Percentiles rank a stretch among this genome's conserved stretches.
These are phyloP conservation scores for Zygosaccharomyces bailii DNA, from an alignment of 805 yeast species.

Conservation along the genomic window DNA sequence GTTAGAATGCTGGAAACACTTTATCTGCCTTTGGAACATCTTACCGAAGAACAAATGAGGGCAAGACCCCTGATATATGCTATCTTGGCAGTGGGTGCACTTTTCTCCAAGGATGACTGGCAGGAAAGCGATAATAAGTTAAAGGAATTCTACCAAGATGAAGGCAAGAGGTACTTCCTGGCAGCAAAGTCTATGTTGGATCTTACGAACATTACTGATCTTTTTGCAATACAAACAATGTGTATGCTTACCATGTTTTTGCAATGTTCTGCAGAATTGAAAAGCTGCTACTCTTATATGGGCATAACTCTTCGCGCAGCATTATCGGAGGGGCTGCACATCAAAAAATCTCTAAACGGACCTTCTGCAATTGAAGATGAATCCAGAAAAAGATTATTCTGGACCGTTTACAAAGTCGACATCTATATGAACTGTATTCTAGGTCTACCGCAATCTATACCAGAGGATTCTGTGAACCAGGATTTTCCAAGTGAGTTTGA, in stretches of 20 bases:
- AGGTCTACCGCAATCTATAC: constrained; percentile 76
- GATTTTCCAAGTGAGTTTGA: constrained; percentile 80
- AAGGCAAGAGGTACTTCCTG: constrained; percentile 74
- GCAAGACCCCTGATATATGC: constrained; percentile 79
- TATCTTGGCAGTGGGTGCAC: constrained; percentile 81
- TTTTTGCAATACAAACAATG: constrained; percentile 76
- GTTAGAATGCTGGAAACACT: constrained; percentile 69
- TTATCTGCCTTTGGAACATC: constrained; percentile 55
- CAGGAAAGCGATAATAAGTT: constrained; percentile 33
- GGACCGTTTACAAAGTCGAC: constrained; percentile 90
- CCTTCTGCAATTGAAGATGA: constrained; percentile 77
- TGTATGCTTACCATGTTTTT: constrained; percentile 82
- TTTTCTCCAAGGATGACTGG: constrained; percentile 57
- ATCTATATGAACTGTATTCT: constrained; percentile 81
- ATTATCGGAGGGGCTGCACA: constrained; percentile 74
- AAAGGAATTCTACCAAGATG: constrained; percentile 52
- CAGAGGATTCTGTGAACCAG: constrained; percentile 81
- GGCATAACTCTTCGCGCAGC: constrained; percentile 86
- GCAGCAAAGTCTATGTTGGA: constrained; percentile 79
- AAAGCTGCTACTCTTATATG: constrained; percentile 84
- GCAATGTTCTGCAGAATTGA: constrained; percentile 82
- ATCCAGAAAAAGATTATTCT: constrained; percentile 77
- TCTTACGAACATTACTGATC: constrained; percentile 76
- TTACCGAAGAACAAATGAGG: constrained; percentile 64
- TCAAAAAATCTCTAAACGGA: constrained; percentile 58